phyloP scores from a whole-genome alignment of 805 yeast genomes.

The Brettanomyces custersianus region DNA sequence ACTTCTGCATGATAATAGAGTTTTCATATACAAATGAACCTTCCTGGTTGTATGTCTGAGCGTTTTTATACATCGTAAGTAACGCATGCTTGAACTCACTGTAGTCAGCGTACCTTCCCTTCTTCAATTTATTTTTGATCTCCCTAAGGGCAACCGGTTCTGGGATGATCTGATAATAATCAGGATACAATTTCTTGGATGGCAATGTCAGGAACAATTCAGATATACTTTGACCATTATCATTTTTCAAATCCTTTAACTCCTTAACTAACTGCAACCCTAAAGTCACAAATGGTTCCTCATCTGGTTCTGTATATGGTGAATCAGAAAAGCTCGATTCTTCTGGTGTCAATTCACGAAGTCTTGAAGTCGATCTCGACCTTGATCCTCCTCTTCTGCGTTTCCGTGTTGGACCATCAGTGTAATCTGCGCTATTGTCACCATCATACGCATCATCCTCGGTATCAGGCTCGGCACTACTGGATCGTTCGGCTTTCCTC shows the following conservation, averaged over 20 bases:
- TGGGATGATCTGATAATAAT: conserved; percentile 62
- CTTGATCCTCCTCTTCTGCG: not conserved
- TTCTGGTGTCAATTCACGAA: not conserved
- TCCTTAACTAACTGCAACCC: conserved; percentile 33
- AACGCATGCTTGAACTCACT: conserved; percentile 44
- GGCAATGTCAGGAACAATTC: conserved; percentile 70
- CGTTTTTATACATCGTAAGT: conserved; percentile 52
- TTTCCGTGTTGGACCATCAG: conserved; percentile 1
- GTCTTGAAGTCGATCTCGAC: conserved; percentile 2
- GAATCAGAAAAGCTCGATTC: not conserved
- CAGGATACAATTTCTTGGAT: conserved; percentile 68
- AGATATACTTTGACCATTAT: conserved; percentile 35
- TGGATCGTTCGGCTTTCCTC: conserved; percentile 8
- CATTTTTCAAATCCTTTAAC: conserved; percentile 29
- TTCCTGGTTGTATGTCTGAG: conserved; percentile 60
- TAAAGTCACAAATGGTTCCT: conserved; percentile 12
- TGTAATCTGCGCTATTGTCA: conserved; percentile 3
- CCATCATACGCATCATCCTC: conserved; percentile 1
- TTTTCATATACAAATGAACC: conserved; percentile 56
- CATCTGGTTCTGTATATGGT: not conserved
- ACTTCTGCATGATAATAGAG: conserved; percentile 38
- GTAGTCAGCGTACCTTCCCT: conserved; percentile 27
- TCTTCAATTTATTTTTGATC: conserved; percentile 38
- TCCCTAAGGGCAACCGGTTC: conserved; percentile 52
- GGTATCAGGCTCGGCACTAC: conserved; percentile 15